Base-by-base conservation (phyloP, 441 rosid genomes). In the Adansonia madagascariensis region DNA sequence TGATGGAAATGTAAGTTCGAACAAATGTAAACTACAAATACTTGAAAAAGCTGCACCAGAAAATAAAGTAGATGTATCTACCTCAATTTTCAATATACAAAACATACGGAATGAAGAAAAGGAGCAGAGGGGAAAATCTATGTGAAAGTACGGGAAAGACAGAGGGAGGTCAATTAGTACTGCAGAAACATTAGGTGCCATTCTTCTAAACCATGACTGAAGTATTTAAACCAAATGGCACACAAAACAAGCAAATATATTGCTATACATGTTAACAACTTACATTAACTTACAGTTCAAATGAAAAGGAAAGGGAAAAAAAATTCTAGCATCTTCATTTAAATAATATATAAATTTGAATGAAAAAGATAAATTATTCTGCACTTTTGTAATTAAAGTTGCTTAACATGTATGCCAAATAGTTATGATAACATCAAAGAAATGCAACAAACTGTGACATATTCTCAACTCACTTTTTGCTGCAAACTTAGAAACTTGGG, bases 381-480 rank as follows among this genome's bases (percentile, higher is more conserved):
- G 44, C 9, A 4, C 20, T 46, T 60, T 47, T 0, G 46, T 46
- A 31, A 46, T 22, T 47, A 7, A 22, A 15, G 17, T 60, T 62
- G 67, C 35, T 31, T 71, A 49, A 27, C 46, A 55, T 39, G 15
- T 9, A 46, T 74, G 60, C 22, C 6, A 50, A 74, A 14, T 47
- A 8, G 46, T 31, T 31, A 61, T 52, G 17, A 39, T 39, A 44
- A 59, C 49, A 67, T 50, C 18, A 56, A 7, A 59, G 20, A 73
- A 56, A 53, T 18, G 18, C 60, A 59, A 63, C 52, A 10, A 77
- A 80, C 43, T 57, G 74, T 20, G 39, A 67, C 11, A 57, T 1
- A 22, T 44, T 27, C 60, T 15, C 17, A 78, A 70, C 8, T 49
- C 56, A 95, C 99, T 84, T 84, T 90, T 92, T 0, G 91, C 89